A percentile compares a stretch with the other conserved stretches of the same genome.
Conservation (phyloP, 768 basidiomycete genomes). For the Lanmaoa rubissima region DNA sequence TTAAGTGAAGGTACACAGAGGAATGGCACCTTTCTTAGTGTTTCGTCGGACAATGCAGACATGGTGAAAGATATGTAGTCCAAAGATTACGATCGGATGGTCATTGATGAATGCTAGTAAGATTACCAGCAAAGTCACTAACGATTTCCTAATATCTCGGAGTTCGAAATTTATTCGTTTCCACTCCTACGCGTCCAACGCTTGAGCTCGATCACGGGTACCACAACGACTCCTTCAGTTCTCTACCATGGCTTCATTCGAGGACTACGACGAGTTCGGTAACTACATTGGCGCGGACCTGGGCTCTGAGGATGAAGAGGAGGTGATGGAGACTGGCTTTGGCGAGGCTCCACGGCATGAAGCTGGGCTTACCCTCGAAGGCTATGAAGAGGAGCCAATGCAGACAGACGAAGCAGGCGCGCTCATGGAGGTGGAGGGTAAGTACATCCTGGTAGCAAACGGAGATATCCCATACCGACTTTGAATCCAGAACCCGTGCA, state of each 20-base stretch:
- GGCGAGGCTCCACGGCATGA: slow-evolving; percentile 35
- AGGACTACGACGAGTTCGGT: slow-evolving; percentile 93
- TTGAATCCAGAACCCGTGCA: slow-evolving; percentile 62
- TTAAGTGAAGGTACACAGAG: neutral
- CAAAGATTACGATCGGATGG: slow-evolving; percentile 5
- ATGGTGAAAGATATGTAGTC: slow-evolving; percentile 33
- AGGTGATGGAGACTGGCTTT: slow-evolving; percentile 55
- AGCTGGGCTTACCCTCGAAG: slow-evolving; percentile 66
- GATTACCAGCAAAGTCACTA: neutral
- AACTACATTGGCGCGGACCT: slow-evolving; percentile 97
- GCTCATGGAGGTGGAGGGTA: slow-evolving; percentile 86
- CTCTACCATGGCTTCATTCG: slow-evolving; percentile 51
- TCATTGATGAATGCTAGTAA: slow-evolving; percentile 9
- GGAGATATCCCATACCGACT: slow-evolving; percentile 1
- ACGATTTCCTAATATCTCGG: slow-evolving; percentile 18
- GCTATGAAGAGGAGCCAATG: slow-evolving; percentile 73
- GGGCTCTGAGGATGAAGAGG: slow-evolving; percentile 73
- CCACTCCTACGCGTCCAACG: slow-evolving; percentile 23
- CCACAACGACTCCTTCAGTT: neutral
- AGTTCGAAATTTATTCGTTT: slow-evolving; percentile 35
- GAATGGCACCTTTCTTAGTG: slow-evolving; percentile 65
- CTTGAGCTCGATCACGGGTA: slow-evolving; percentile 5
- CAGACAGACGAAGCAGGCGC: slow-evolving; percentile 56
- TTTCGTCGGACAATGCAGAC: slow-evolving; percentile 72
- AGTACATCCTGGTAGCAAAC: slow-evolving; percentile 17